Evolutionary conservation across 768 basidiomycete species (phyloP).

Genomic region (Boletus subcaerulescens): DNA sequence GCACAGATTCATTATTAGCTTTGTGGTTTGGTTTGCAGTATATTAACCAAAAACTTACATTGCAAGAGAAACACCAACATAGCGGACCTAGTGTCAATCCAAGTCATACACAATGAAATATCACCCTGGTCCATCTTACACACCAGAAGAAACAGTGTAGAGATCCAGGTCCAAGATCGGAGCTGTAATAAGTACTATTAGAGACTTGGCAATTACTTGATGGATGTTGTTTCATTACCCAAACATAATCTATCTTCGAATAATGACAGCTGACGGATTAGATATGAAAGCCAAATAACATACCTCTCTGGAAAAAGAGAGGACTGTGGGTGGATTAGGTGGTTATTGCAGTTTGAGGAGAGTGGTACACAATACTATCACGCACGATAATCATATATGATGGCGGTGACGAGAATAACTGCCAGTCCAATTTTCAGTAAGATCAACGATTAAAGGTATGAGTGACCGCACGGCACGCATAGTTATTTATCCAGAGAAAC

Average conservation of each 20-base stretch:
- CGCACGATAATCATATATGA: background rate
- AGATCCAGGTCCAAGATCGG: background rate
- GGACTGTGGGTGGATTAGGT: background rate
- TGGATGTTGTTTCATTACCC: background rate
- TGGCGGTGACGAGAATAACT: background rate
- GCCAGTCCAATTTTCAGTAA: background rate
- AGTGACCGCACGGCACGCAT: background rate
- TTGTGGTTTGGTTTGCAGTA: background rate
- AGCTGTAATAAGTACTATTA: background rate
- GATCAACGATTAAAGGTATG: background rate
- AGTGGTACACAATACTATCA: background rate
- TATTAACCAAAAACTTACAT: background rate
- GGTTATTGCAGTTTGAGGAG: background rate
- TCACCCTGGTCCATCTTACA: background rate
- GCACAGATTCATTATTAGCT: background rate
- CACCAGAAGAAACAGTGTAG: background rate
- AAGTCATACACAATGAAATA: too few species aligned
- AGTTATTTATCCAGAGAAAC: background rate
- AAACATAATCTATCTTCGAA: conserved; percentile 1
- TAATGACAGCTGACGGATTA: background rate
- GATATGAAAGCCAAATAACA: background rate
- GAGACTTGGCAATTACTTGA: background rate
- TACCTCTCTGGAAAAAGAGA: conserved; percentile 2
- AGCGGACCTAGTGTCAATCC: background rate
- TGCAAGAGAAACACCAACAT: background rate